These are phyloP conservation scores for Apocynum venetum DNA, from an alignment of 257 asterid species.

Conservation along the genomic window DNA sequence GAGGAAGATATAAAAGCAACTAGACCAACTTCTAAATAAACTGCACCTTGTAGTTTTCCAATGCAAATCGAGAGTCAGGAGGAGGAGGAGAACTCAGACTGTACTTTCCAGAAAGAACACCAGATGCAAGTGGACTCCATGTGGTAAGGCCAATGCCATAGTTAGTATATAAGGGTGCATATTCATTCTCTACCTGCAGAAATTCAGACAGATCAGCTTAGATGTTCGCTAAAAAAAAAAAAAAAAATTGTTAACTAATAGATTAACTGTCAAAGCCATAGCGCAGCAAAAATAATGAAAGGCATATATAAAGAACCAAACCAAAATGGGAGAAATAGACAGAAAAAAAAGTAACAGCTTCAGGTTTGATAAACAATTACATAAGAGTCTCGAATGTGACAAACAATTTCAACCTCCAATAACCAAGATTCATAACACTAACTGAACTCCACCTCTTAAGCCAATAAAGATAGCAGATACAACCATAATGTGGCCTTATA, in stretches of 20 bases:
- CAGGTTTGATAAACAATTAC: not conserved
- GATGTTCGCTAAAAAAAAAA: not conserved
- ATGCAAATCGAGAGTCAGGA: slow-evolving; percentile 71
- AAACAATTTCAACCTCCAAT: not conserved
- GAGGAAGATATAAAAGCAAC: not conserved
- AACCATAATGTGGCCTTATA: not conserved
- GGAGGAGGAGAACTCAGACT: slow-evolving; percentile 60
- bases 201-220: slow-evolving; percentile 15
- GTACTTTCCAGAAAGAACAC: slow-evolving; percentile 91
- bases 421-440: not conserved
- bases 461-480: not conserved
- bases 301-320: not conserved
- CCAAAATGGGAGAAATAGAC: not conserved
- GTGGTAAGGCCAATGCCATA: slow-evolving; percentile 95
- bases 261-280: not conserved
- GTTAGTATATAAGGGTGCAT: slow-evolving; percentile 67
- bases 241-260: no score
- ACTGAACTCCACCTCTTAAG: not conserved
- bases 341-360: not conserved
- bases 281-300: not conserved
- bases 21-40: not conserved
- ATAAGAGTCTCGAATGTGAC: not conserved
- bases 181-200: slow-evolving; percentile 88
- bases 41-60: slow-evolving; percentile 92
- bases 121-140: slow-evolving; percentile 99